Conservation (phyloP, 1,139 yeast species). For the Blastobotrys aristatus region DNA sequence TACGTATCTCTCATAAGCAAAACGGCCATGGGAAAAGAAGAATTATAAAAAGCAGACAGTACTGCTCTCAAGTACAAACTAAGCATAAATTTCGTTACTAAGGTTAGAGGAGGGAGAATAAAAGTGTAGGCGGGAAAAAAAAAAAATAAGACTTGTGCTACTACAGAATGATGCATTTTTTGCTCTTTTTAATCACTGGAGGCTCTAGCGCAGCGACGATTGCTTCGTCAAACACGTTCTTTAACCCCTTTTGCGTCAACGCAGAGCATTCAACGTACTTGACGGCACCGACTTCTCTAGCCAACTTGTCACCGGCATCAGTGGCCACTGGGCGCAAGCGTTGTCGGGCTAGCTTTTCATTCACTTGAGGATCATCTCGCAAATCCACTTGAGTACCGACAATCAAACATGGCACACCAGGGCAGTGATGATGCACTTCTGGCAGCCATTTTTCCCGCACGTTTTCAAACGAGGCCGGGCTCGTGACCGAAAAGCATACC, state of each 20-base stretch:
- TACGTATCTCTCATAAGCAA: too few relatives aligned
- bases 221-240: constrained; percentile 95
- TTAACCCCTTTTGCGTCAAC: constrained; percentile 92
- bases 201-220: constrained; percentile 91
- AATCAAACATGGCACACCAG: constrained; percentile 92
- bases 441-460: constrained; percentile 99
- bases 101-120: too few relatives aligned
- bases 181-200: constrained; percentile 76
- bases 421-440: constrained; percentile 96
- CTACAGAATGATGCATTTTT: constrained; percentile 76
- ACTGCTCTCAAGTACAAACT: neutral
- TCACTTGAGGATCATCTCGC: constrained; percentile 86
- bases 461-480: constrained; percentile 97
- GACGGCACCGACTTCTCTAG: constrained; percentile 89
- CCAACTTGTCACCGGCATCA: constrained; percentile 87
- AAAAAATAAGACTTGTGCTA: neutral
- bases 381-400: constrained; percentile 96
- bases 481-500: constrained; percentile 90
- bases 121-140: too few relatives aligned
- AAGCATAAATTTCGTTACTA: too few relatives aligned
- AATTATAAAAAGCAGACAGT: neutral
- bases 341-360: constrained; percentile 86
- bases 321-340: constrained; percentile 80
- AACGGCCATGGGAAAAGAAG: neutral
- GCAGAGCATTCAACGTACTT: constrained; percentile 97